Evolutionary conservation across 2,329 filamentous ascomycete species (phyloP).

Genomic region (Penicillium sp.): DNA sequence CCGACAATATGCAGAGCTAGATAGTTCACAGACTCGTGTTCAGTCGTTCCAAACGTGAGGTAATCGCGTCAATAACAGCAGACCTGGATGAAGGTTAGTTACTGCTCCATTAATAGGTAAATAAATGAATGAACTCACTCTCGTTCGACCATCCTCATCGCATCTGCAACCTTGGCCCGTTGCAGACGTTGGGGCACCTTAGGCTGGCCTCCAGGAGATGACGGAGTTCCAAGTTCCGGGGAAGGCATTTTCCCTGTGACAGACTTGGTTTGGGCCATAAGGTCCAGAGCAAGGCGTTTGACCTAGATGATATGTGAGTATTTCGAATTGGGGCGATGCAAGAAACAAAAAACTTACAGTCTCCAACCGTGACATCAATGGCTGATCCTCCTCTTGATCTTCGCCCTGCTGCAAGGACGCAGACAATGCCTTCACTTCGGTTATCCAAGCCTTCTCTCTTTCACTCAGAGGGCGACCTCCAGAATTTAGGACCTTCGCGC

Average conservation of each 20-base stretch:
- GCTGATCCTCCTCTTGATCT: conserved; percentile 24
- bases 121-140: conserved; percentile 35
- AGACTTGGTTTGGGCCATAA: conserved; percentile 39
- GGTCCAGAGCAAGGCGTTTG: conserved; percentile 38
- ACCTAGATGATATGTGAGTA: conserved; percentile 32
- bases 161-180: conserved; percentile 47
- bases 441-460: conserved; percentile 47
- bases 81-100: conserved; percentile 30
- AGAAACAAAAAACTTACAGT: conserved; percentile 32
- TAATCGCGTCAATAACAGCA: conserved; percentile 45
- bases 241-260: conserved; percentile 29
- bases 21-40: conserved; percentile 33
- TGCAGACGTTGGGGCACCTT: conserved; percentile 45
- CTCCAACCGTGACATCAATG: conserved; percentile 38
- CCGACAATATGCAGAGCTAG: background rate
- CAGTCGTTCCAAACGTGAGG: conserved; percentile 41
- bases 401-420: conserved; percentile 30
- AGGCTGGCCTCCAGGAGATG: conserved; percentile 31
- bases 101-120: background rate
- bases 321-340: background rate
- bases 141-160: conserved; percentile 51
- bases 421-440: conserved; percentile 43
- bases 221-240: conserved; percentile 30
- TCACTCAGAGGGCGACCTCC: conserved; percentile 47
- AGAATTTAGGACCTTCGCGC: conserved; percentile 43